Evolutionary conservation across 2,329 filamentous ascomycete genomes (phyloP), one percentile per base, ranked within the genome.

Genomic region (Colletotrichum sp.): DNA sequence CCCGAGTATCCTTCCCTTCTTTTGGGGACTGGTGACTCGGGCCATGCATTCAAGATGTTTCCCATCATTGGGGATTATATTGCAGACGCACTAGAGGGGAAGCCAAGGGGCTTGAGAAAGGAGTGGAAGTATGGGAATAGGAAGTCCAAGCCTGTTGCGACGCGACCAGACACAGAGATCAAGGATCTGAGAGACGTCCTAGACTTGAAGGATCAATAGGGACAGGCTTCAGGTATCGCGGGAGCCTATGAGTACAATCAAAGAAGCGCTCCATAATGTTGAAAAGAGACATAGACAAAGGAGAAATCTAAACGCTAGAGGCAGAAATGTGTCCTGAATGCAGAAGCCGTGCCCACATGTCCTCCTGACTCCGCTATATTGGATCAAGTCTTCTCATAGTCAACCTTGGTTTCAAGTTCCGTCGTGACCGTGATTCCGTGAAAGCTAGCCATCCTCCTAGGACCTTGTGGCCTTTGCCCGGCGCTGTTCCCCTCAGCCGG

Each of bases 41-140:
- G 78, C 0, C 78, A 80, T 36, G 78, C 77, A 2, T 80, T 80
- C 61, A 80, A 80, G 43, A 80, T 80, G 78, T 78, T 80, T 24
- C 78, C 78, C 0, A 78, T 77, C 3, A 77, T 79, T 13, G 78
- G 78, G 0, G 51, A 70, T 9, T 79, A 78, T 57, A 79, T 80
- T 51, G 59, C 59, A 2, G 76, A 78, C 31, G 75, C 77, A 0
- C 34, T 79, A 11, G 78, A 79, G 59, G 77, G 77, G 0, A 58
- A 34, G 2, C 21, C 70, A 2, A 66, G 66, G 1, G 78, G 76
- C 1, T 24, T 78, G 69, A 78, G 68, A 47, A 38, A 66, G 34
- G 76, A 79, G 24, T 79, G 78, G 78, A 72, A 73, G 24, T 73
- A 71, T 31, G 76, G 77, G 2, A 58, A 58, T 6, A 76, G 78